phyloP scores from a whole-genome alignment of 2,329 filamentous ascomycete genomes.

The Diaporthe sp. region DNA sequence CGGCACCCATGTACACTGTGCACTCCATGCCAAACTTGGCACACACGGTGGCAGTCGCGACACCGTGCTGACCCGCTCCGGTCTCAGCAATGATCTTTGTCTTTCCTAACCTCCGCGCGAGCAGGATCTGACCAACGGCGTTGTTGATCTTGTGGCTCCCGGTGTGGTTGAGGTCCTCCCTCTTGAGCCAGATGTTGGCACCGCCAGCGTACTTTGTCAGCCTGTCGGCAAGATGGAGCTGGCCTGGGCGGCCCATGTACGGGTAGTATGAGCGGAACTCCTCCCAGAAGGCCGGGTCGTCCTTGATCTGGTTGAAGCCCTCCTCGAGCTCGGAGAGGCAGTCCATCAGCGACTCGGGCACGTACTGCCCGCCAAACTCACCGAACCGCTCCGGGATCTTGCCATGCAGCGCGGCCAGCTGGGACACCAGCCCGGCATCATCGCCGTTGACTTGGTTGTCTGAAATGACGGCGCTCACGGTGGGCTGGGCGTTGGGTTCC shows the following conservation, averaged over 20 bases:
- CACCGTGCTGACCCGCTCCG: conserved; percentile 96
- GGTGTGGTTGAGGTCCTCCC: conserved; percentile 97
- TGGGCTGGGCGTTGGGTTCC: conserved; percentile 72
- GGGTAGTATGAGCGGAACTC: conserved; percentile 96
- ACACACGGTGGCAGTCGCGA: conserved; percentile 96
- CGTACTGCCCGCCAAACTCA: conserved; percentile 97
- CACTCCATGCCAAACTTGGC: conserved; percentile 99
- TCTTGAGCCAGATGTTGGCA: conserved; percentile 97
- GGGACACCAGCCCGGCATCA: conserved; percentile 73
- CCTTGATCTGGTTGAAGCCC: conserved; percentile 88
- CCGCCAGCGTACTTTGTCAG: conserved; percentile 91
- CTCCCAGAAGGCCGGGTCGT: conserved; percentile 95
- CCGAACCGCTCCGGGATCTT: conserved; percentile 90
- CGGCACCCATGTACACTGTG: conserved; percentile 96
- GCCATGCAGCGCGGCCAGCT: conserved; percentile 85
- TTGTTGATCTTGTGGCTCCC: conserved; percentile 99
- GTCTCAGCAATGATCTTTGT: conserved; percentile 98
- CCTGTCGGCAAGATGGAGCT: conserved; percentile 89
- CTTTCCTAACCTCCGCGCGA: conserved; percentile 90
- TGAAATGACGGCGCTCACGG: conserved; percentile 77
- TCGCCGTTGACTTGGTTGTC: conserved; percentile 65
- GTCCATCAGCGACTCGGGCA: conserved; percentile 98
- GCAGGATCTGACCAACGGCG: conserved; percentile 90
- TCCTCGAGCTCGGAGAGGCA: conserved; percentile 91
- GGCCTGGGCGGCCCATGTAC: conserved; percentile 96